A percentile compares a stretch with the other conserved stretches of the same genome.
These are phyloP conservation scores for Tardiomyces digboiensis DNA, from an alignment of 1,139 yeast genomes.

Conservation along the genomic window DNA sequence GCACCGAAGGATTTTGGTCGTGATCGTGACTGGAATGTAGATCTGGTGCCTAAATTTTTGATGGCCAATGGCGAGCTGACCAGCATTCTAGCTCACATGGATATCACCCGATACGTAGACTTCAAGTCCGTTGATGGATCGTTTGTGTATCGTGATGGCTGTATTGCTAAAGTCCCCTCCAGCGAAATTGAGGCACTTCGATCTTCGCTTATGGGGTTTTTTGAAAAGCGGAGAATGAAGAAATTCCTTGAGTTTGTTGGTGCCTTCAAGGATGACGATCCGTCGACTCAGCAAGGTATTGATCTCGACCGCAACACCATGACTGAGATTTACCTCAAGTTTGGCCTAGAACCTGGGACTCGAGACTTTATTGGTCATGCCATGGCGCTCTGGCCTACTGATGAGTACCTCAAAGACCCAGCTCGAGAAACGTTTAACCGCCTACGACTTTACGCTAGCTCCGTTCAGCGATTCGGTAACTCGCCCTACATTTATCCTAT, in stretches of 20 bases:
- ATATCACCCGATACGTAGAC: conserved; percentile 91
- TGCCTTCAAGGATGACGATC: conserved; percentile 68
- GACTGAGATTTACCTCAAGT: conserved; percentile 85
- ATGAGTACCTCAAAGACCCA: conserved; percentile 78
- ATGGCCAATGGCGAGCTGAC: conserved; percentile 99
- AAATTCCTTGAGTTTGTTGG: conserved; percentile 84
- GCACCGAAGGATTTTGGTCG: conserved; percentile 74
- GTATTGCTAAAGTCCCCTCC: conserved; percentile 92
- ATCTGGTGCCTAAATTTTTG: conserved; percentile 89
- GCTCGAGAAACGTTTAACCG: conserved; percentile 92
- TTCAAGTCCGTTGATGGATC: conserved; percentile 95
- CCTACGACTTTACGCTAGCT: conserved; percentile 73
- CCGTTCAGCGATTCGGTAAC: conserved; percentile 92
- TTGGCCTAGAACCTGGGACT: conserved; percentile 88
- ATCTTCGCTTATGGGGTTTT: conserved; percentile 90
- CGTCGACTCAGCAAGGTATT: conserved; percentile 73
- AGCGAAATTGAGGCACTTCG: conserved; percentile 86
- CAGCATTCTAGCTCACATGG: conserved; percentile 88
- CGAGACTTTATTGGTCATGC: conserved; percentile 97
- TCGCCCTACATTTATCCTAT: conserved; percentile 95
- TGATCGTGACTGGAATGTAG: conserved; percentile 98
- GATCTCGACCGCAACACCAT: conserved; percentile 83
- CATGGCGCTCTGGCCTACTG: conserved; percentile 96
- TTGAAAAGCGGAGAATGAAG: conserved; percentile 94
- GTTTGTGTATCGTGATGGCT: conserved; percentile 84